phyloP scores from a whole-genome alignment of 2,329 filamentous ascomycete genomes.

The Ophiostoma piceae region DNA sequence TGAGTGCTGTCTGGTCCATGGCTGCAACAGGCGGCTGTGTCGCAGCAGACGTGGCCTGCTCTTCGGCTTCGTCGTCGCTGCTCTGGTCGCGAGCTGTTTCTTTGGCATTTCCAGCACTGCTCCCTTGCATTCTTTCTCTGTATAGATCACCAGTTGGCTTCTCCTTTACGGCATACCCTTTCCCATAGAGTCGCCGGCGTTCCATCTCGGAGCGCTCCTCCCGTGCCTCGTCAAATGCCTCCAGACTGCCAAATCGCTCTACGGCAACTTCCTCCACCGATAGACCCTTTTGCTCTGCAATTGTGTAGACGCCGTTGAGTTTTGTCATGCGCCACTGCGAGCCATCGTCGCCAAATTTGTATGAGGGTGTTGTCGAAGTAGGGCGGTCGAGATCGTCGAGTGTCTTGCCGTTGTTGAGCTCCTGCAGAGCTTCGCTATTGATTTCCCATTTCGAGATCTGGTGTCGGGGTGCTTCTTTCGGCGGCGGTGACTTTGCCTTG shows the following conservation, averaged over 20 bases:
- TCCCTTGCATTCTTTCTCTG: slow-evolving; percentile 53
- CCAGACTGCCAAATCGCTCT: slow-evolving; percentile 73
- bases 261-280: slow-evolving; percentile 74
- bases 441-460: slow-evolving; percentile 76
- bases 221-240: slow-evolving; percentile 83
- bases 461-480: slow-evolving; percentile 58
- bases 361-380: slow-evolving; percentile 58
- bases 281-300: slow-evolving; percentile 68
- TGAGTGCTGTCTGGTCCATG: slow-evolving; percentile 74
- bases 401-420: slow-evolving; percentile 52
- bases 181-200: slow-evolving; percentile 72
- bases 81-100: background rate
- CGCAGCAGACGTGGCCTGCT: slow-evolving; percentile 36
- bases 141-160: slow-evolving; percentile 85
- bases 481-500: slow-evolving; percentile 49
- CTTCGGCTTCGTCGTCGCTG: background rate
- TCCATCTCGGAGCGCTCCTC: slow-evolving; percentile 93
- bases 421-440: slow-evolving; percentile 61
- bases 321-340: slow-evolving; percentile 97
- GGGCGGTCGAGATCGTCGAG: slow-evolving; percentile 50
- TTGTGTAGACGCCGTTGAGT: slow-evolving; percentile 75
- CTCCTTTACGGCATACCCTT: slow-evolving; percentile 76
- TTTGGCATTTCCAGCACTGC: background rate
- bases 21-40: slow-evolving; percentile 36
- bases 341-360: slow-evolving; percentile 82